Conservation (phyloP, 306 rosid genomes). For the Hippophae gyantsensis region DNA sequence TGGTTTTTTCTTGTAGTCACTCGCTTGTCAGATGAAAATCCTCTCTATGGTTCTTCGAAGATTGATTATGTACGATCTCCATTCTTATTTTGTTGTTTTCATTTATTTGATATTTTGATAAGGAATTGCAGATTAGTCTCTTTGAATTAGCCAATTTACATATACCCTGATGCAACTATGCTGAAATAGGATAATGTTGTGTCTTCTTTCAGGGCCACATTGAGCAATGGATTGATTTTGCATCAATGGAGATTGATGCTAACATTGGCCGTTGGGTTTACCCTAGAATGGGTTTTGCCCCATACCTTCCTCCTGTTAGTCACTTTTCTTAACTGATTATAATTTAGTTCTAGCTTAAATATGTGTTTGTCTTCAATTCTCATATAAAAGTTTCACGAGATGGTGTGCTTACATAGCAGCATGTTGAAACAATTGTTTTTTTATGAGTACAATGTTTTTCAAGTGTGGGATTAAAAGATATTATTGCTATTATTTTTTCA, state of each 20-base stretch:
- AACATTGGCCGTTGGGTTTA: constrained; percentile 20
- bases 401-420: too few relatives aligned
- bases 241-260: constrained; percentile 58
- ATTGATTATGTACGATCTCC: constrained; percentile 42
- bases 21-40: constrained; percentile 39
- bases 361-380: too few relatives aligned
- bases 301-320: constrained; percentile 59
- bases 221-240: constrained; percentile 85
- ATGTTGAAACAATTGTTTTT: not conserved
- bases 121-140: not conserved
- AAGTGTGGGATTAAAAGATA: too few relatives aligned
- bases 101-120: not conserved
- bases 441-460: not conserved
- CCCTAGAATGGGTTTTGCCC: constrained; percentile 34
- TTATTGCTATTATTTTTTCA: too few relatives aligned
- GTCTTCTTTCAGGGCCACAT: constrained; percentile 47
- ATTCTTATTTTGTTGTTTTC: not conserved
- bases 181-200: not conserved
- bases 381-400: too few relatives aligned
- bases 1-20: constrained; percentile 42
- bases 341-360: too few relatives aligned
- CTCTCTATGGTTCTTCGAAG: constrained; percentile 46
- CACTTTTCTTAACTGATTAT: not conserved
- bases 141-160: not conserved
- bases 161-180: too few relatives aligned